These are phyloP conservation scores for Lactuca saligna DNA, from an alignment of 129 eudicot genomes.

Conservation along the genomic window DNA sequence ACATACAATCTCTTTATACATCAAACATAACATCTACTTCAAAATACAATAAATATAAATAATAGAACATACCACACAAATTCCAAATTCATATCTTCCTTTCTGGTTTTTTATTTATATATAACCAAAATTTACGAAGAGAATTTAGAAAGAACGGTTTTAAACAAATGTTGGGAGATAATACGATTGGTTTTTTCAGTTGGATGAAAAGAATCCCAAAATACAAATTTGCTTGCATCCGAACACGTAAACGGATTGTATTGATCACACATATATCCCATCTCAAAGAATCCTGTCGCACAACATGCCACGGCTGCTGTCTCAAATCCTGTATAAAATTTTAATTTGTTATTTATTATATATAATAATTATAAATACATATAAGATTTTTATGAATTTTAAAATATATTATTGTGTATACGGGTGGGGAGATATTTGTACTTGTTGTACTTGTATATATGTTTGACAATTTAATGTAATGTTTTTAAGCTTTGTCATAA, in stretches of 20 bases:
- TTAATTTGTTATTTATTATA: background rate
- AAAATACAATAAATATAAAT: background rate
- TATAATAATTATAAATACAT: background rate
- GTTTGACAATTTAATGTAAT: slow-evolving; percentile 11
- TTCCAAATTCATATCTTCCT: background rate
- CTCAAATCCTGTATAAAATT: slow-evolving; percentile 54
- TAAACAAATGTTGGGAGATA: slow-evolving; percentile 48
- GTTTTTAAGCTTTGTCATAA: background rate
- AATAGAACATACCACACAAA: background rate
- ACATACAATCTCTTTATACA: slow-evolving; percentile 16
- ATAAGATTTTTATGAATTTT: background rate
- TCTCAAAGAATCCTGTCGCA: slow-evolving; percentile 70
- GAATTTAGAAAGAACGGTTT: slow-evolving; percentile 30
- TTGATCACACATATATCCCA: slow-evolving; percentile 67
- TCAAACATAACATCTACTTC: background rate
- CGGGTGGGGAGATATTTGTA: background rate
- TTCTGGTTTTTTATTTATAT: slow-evolving; percentile 1
- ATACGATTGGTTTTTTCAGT: slow-evolving; percentile 56
- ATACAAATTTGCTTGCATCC: slow-evolving; percentile 64
- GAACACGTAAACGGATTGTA: slow-evolving; percentile 62
- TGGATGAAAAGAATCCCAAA: slow-evolving; percentile 92
- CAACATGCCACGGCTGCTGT: slow-evolving; percentile 65
- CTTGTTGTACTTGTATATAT: background rate
- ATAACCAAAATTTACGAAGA: background rate
- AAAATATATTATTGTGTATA: background rate